A percentile compares a stretch with the other conserved stretches of the same genome.
Evolutionary conservation across 345 rosid genomes (phyloP).

Genomic region (Raphanus raphanistrum): DNA sequence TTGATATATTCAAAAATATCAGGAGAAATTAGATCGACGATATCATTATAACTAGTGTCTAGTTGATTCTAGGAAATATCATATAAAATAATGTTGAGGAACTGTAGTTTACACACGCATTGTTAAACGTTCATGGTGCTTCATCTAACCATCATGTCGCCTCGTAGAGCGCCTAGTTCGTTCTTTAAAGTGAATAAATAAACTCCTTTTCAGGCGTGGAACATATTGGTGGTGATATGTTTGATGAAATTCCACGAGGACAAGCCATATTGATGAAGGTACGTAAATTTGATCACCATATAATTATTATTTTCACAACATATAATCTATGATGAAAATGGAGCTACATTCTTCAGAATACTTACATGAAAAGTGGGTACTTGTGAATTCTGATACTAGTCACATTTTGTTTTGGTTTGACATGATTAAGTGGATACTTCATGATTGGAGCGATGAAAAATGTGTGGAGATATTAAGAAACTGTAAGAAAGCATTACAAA

Average conservation of each 20-base stretch:
- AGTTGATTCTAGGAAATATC: background rate
- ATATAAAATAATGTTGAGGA: background rate
- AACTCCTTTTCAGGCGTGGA: conserved; percentile 16
- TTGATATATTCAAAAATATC: background rate
- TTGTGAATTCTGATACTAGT: background rate
- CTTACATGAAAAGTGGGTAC: background rate
- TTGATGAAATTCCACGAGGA: conserved; percentile 16
- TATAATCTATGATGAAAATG: background rate
- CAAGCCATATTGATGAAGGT: conserved; percentile 28
- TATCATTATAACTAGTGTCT: background rate
- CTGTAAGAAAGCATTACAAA: background rate
- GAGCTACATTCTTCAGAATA: background rate
- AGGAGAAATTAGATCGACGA: background rate
- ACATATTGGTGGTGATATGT: conserved; percentile 31
- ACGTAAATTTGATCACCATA: background rate
- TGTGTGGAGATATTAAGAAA: conserved; percentile 21
- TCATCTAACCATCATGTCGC: background rate
- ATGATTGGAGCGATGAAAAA: conserved; percentile 1
- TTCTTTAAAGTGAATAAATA: background rate
- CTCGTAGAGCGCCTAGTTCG: background rate
- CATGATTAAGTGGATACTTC: background rate
- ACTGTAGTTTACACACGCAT: background rate
- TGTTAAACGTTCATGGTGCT: background rate
- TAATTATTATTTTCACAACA: background rate
- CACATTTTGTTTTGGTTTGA: background rate